Evolutionary conservation across 2,329 filamentous ascomycete species (phyloP), one percentile per base, ranked within the genome.

Genomic region (Akanthomyces muscarius): DNA sequence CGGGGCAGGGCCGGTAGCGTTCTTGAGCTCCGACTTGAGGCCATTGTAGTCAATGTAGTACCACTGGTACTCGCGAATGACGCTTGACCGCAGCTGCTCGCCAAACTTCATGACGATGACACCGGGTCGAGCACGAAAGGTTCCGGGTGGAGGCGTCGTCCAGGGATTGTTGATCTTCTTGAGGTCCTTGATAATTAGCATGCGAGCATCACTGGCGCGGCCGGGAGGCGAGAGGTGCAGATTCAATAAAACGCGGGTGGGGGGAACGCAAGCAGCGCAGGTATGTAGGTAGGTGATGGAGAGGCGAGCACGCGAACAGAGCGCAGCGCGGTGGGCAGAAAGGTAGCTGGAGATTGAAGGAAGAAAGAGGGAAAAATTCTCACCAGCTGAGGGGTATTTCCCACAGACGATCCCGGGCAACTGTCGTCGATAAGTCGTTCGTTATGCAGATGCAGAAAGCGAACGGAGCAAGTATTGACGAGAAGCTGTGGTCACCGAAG

Each of bases 11-110:
- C 87, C 85, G 68, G 83, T 89, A 64, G 88, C 85, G 64, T 85
- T 87, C 78, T 94, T 95, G 66, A 99, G 87, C 68, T 92, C 88
- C 68, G 85, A 83, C 80, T 99, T 99, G 56, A 99, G 85, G 68
- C 89, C 91, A 75, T 97, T 93, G 80, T 99, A 99, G 78, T 92
- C 90, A 78, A 99, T 97, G 80, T 99, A 99, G 81, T 97, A 92
- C 88, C 93, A 97, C 76, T 93, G 89, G 80, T 96, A 99, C 79
- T 98, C 93, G 81, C 91, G 92, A 78, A 98, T 96, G 73, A 97
- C 85, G 74, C 93, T 97, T 72, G 92, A 94, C 68, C 92, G 92
- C 72, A 99, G 87, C 83, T 99, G 93, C 78, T 97, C 91, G 75
- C 95, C 95, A 83, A 98, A 99, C 83, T 89, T 89, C 86, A 89